Percentiles rank a stretch among this genome's conserved stretches.
phyloP scores from a whole-genome alignment of 768 basidiomycete species.

The Serendipita vermifera region DNA sequence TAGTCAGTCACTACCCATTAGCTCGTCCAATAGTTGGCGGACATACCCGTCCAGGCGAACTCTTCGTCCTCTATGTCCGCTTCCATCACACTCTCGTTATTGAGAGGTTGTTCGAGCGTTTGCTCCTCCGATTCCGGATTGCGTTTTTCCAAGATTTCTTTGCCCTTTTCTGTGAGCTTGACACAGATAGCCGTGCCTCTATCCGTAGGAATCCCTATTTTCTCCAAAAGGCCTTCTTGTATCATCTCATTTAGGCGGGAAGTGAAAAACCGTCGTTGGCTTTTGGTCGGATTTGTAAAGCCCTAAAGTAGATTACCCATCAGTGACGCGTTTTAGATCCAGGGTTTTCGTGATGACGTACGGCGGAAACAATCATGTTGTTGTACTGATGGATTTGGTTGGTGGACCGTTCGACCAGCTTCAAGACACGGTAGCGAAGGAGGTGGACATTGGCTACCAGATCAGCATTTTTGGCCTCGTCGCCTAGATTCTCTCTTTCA shows the following conservation, averaged over 20 bases:
- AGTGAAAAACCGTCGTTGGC: conserved; percentile 73
- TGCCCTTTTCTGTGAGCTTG: background rate
- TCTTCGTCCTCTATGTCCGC: background rate
- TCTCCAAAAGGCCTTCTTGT: conserved; percentile 60
- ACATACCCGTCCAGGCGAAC: background rate
- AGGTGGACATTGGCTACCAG: conserved; percentile 54
- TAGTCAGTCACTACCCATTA: no score
- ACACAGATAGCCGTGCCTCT: conserved; percentile 11
- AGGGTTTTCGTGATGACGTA: conserved; percentile 26
- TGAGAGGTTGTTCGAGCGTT: no score
- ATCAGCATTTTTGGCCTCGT: conserved; percentile 18
- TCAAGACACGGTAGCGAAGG: conserved; percentile 55
- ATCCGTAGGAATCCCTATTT: conserved; percentile 49
- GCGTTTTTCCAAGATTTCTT: background rate
- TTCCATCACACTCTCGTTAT: no score
- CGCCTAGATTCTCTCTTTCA: conserved; percentile 26
- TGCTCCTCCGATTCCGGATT: no score
- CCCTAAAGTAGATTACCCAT: conserved; percentile 36
- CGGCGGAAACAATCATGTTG: conserved; percentile 67
- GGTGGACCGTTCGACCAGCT: conserved; percentile 54
- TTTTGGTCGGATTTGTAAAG: conserved; percentile 57
- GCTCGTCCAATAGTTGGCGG: no score
- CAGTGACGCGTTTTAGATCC: conserved; percentile 1
- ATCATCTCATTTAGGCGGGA: conserved; percentile 60
- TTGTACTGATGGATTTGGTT: conserved; percentile 58